A percentile compares a stretch with the other conserved stretches of the same genome.
phyloP scores from a whole-genome alignment of 2,329 filamentous ascomycete species.

The Salinomyces thailandicus region DNA sequence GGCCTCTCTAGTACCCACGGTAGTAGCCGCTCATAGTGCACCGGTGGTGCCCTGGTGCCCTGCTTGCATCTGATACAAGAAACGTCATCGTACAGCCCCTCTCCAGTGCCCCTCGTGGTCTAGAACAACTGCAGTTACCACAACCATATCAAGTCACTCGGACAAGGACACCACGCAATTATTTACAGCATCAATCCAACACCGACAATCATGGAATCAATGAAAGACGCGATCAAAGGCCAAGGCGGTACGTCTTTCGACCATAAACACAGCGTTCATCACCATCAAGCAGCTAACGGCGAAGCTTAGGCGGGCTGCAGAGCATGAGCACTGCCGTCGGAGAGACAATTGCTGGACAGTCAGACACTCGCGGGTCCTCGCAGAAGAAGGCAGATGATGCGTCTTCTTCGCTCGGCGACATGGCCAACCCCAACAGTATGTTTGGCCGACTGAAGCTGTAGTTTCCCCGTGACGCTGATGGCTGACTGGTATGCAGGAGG shows the following conservation, averaged over 20 bases:
- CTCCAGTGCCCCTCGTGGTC: neutral
- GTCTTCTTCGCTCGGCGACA: constrained; percentile 13
- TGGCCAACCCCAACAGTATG: constrained; percentile 14
- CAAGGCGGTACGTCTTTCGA: constrained; percentile 18
- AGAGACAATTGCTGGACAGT: constrained; percentile 15
- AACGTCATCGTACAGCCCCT: constrained; percentile 2
- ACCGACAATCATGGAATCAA: no score
- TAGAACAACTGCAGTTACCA: no score
- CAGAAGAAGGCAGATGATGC: constrained; percentile 23
- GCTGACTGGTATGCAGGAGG: constrained; percentile 9
- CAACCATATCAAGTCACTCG: no score
- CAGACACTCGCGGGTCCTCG: constrained; percentile 15
- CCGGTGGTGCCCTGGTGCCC: no score
- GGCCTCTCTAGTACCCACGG: no score
- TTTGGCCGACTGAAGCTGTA: neutral
- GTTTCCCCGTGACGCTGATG: constrained; percentile 1
- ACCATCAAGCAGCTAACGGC: neutral
- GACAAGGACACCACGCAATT: neutral
- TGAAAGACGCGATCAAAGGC: constrained; percentile 23
- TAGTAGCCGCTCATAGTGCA: no score
- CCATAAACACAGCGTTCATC: neutral
- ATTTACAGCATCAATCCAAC: neutral
- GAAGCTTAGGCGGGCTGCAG: constrained; percentile 19
- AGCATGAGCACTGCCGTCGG: constrained; percentile 15
- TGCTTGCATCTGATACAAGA: neutral